A percentile compares a stretch with the other conserved stretches of the same genome.
Evolutionary conservation across 2,329 filamentous ascomycete genomes (phyloP).

Genomic region (Aulographum hederae): DNA sequence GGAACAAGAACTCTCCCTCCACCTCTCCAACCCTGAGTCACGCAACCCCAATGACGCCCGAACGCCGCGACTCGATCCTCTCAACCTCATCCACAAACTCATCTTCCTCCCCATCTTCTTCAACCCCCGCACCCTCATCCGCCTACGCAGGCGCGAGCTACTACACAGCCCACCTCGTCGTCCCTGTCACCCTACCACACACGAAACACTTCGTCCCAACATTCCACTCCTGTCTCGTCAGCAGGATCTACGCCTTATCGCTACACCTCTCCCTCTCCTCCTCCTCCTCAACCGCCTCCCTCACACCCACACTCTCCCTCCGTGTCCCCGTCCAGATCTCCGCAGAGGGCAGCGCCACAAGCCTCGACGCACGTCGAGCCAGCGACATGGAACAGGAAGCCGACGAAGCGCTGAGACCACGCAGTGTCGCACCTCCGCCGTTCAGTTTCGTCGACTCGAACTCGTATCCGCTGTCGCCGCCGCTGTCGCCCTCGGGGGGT

Average conservation of each 20-base stretch:
- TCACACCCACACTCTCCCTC: slow-evolving; percentile 15
- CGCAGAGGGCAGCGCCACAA: slow-evolving; percentile 14
- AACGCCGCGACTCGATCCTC: slow-evolving; percentile 8
- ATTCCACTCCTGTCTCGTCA: slow-evolving; percentile 50
- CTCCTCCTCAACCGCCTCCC: slow-evolving; percentile 17
- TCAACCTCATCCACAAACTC: slow-evolving; percentile 11
- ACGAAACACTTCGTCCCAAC: slow-evolving; percentile 46
- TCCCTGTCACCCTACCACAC: slow-evolving; percentile 43
- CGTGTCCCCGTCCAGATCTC: slow-evolving; percentile 28
- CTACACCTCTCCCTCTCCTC: slow-evolving; percentile 36
- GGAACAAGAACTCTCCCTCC: slow-evolving; percentile 5
- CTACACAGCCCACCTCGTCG: slow-evolving; percentile 44
- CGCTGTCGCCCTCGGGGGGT: too few species aligned
- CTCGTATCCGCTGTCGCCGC: too few species aligned
- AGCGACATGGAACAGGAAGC: not conserved
- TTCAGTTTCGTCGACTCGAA: too few species aligned
- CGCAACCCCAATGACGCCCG: not conserved
- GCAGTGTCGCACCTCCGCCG: too few species aligned
- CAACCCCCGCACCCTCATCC: slow-evolving; percentile 14
- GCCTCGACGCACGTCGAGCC: not conserved
- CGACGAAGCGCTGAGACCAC: not conserved
- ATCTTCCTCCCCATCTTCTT: slow-evolving; percentile 12
- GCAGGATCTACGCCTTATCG: slow-evolving; percentile 43
- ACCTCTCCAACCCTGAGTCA: not conserved
- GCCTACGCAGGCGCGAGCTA: slow-evolving; percentile 27